Conservation (phyloP, 1,284 basidiomycete genomes). For the Peniophora sp. region DNA sequence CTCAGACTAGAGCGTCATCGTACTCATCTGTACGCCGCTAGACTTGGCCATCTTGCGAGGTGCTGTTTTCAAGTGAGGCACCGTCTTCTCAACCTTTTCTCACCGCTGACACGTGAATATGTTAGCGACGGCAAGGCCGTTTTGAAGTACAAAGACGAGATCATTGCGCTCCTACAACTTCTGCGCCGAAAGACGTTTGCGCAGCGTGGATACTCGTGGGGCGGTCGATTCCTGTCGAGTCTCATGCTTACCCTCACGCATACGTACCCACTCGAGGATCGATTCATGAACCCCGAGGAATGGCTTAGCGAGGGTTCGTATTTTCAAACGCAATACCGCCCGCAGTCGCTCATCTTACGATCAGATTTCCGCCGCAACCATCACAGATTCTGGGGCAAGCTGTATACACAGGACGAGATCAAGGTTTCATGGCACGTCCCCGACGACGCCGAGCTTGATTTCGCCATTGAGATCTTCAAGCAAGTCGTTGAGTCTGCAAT, state of each 20-base stretch:
- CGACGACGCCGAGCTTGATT: slow-evolving; percentile 60
- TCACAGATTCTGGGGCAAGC: slow-evolving; percentile 73
- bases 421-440: slow-evolving; percentile 80
- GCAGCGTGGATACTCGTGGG: slow-evolving; percentile 81
- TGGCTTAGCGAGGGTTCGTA: slow-evolving; percentile 66
- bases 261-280: slow-evolving; percentile 79
- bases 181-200: slow-evolving; percentile 70
- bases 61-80: slow-evolving; percentile 63
- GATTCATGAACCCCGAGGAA: slow-evolving; percentile 75
- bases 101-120: slow-evolving; percentile 4
- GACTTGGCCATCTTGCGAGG: slow-evolving; percentile 65
- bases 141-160: slow-evolving; percentile 53
- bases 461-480: slow-evolving; percentile 68
- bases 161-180: slow-evolving; percentile 59
- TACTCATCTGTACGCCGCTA: too few relatives aligned
- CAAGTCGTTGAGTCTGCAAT: slow-evolving; percentile 67
- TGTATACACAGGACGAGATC: slow-evolving; percentile 53
- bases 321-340: not conserved
- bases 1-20: too few relatives aligned
- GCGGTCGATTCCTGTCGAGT: slow-evolving; percentile 73
- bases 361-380: slow-evolving; percentile 68
- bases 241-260: slow-evolving; percentile 71
- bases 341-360: not conserved
- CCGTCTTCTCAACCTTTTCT: slow-evolving; percentile 5
- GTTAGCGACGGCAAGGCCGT: slow-evolving; percentile 58